Conservation (phyloP, 2,329 filamentous ascomycete genomes). For the Colletotrichum salicis region DNA sequence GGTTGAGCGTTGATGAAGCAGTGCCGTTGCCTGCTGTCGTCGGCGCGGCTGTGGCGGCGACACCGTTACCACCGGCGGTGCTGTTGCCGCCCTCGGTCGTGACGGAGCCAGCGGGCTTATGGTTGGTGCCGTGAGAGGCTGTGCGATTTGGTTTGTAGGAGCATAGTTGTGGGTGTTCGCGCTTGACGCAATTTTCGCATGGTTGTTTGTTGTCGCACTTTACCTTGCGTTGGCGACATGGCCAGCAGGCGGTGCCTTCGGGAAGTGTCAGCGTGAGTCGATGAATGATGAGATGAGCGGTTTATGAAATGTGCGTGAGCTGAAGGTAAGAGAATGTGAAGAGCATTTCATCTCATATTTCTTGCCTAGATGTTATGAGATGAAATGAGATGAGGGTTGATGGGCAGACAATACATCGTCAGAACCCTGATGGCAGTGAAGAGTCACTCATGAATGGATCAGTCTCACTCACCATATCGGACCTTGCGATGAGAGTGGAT, state of each 20-base stretch:
- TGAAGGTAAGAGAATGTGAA: background rate
- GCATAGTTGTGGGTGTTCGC: conserved; percentile 72
- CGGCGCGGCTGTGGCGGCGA: background rate
- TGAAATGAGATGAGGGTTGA: background rate
- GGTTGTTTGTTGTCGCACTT: conserved; percentile 77
- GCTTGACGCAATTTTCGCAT: conserved; percentile 75
- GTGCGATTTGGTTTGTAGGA: conserved; percentile 73
- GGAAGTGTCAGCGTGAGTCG: background rate
- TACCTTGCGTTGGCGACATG: conserved; percentile 74
- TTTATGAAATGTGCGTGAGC: background rate
- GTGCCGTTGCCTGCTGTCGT: conserved; percentile 41
- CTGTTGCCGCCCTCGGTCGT: conserved; percentile 37
- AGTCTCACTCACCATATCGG: conserved; percentile 67
- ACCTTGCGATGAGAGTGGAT: conserved; percentile 77
- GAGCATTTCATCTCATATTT: background rate
- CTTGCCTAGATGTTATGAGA: background rate
- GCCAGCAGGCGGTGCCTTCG: conserved; percentile 71
- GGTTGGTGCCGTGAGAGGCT: conserved; percentile 40
- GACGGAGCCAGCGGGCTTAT: conserved; percentile 43
- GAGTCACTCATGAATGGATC: background rate
- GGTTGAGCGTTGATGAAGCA: conserved; percentile 20
- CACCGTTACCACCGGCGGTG: conserved; percentile 11
- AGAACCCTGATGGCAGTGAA: background rate
- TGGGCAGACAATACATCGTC: background rate
- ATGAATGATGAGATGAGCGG: background rate